A percentile compares a stretch with the other conserved stretches of the same genome.
phyloP scores from a whole-genome alignment of 345 rosid genomes.

The Brassica nigra region DNA sequence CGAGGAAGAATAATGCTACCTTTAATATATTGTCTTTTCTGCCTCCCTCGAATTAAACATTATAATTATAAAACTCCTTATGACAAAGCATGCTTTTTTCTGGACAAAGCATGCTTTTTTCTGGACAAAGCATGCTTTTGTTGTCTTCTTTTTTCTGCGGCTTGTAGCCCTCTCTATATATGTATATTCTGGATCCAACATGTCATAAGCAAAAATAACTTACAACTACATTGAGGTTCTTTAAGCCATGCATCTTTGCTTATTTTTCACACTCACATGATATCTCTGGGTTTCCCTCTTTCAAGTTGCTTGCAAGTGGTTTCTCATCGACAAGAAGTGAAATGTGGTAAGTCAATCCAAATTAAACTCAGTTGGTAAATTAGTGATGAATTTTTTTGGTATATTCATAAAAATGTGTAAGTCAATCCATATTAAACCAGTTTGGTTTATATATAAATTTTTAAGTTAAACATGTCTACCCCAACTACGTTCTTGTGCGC shows the following conservation, averaged over 20 bases:
- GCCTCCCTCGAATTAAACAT: slow-evolving; percentile 22
- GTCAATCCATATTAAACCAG: background rate
- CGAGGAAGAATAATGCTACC: background rate
- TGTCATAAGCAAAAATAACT: background rate
- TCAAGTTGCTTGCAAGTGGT: slow-evolving; percentile 13
- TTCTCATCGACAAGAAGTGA: slow-evolving; percentile 12
- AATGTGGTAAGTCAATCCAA: slow-evolving; percentile 23
- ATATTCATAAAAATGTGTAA: background rate
- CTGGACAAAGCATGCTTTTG: slow-evolving; percentile 29
- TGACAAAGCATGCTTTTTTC: background rate
- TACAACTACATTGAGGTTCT: slow-evolving; percentile 16
- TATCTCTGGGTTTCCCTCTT: slow-evolving; percentile 15
- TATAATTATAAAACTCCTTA: slow-evolving; percentile 26
- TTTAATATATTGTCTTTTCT: slow-evolving; percentile 21
- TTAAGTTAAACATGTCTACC: background rate
- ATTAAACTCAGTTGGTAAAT: background rate
- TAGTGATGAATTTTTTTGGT: background rate
- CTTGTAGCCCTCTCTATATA: slow-evolving; percentile 12
- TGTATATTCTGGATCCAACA: slow-evolving; percentile 16
- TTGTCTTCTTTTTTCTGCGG: slow-evolving; percentile 22
- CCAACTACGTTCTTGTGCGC: background rate
- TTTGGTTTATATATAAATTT: background rate
- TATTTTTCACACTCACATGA: slow-evolving; percentile 11
- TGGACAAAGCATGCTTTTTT: slow-evolving; percentile 30
- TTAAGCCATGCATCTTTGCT: background rate